Conservation (phyloP, 768 basidiomycete species). For the Lentinula aciculospora region DNA sequence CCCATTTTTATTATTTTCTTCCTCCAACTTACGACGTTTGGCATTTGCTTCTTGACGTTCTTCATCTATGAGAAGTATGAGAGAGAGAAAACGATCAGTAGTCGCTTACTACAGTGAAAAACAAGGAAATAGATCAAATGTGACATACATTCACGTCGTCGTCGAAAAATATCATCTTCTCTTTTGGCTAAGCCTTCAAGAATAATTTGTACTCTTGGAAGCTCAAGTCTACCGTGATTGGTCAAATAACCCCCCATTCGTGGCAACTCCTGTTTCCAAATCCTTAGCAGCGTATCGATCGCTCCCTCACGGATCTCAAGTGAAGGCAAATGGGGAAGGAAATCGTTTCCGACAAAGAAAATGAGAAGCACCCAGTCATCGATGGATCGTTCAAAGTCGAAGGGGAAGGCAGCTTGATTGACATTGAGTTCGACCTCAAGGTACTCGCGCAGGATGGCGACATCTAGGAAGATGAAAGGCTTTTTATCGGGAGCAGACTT, state of each 20-base stretch:
- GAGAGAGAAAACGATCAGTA: not conserved
- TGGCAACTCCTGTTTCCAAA: conserved; percentile 91
- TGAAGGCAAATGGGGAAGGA: conserved; percentile 95
- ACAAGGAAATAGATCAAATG: conserved; percentile 10
- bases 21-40: conserved; percentile 76
- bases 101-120: not conserved
- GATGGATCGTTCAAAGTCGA: conserved; percentile 93
- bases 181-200: conserved; percentile 90
- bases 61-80: conserved; percentile 55
- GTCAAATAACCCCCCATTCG: conserved; percentile 98
- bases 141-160: conserved; percentile 87
- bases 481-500: conserved; percentile 74
- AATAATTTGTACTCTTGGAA: conserved; percentile 87
- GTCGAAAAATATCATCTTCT: conserved; percentile 94
- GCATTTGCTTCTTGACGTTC: conserved; percentile 89
- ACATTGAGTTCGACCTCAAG: conserved; percentile 93
- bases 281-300: conserved; percentile 92
- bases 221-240: conserved; percentile 84
- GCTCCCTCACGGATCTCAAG: conserved; percentile 99
- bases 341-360: conserved; percentile 99
- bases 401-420: conserved; percentile 70
- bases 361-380: conserved; percentile 99
- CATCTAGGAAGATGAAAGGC: conserved; percentile 99
- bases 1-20: conserved; percentile 33
- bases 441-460: conserved; percentile 93